Evolutionary conservation across 2,329 filamentous ascomycete species (phyloP).

Genomic region (Fusarium acutatum): DNA sequence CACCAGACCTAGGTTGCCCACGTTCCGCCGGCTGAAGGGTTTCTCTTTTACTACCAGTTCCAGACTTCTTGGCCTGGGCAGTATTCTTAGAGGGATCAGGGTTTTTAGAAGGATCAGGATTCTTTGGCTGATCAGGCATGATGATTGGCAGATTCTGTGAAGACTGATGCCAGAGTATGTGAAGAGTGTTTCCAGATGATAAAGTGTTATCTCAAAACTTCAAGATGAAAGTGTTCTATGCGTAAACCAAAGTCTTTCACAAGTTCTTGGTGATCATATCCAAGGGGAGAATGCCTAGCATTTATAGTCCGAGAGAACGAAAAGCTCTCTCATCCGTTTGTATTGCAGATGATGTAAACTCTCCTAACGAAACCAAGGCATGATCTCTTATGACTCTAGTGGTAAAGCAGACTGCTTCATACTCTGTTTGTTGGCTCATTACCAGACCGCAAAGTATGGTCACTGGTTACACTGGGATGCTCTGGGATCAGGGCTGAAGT

Average conservation of each 20-base stretch:
- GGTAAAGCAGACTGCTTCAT: neutral
- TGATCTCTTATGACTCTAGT: neutral
- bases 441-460: neutral
- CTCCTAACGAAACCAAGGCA: neutral
- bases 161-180: neutral
- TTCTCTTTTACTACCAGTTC: too few relatives aligned
- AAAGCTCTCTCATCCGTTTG: neutral
- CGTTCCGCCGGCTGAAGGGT: too few relatives aligned
- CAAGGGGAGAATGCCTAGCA: neutral
- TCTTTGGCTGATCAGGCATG: neutral
- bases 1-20: too few relatives aligned
- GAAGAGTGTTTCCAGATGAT: neutral
- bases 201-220: neutral
- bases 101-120: too few relatives aligned
- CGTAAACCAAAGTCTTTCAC: neutral
- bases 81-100: too few relatives aligned
- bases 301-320: neutral
- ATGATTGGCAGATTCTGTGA: neutral
- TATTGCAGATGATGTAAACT: neutral
- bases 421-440: neutral
- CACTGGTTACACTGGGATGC: conserved; percentile 1
- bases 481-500: neutral
- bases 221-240: neutral
- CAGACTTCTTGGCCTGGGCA: too few relatives aligned
- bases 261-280: neutral